Conservation (phyloP, 306 rosid species). For the Cucurbita maxima region DNA sequence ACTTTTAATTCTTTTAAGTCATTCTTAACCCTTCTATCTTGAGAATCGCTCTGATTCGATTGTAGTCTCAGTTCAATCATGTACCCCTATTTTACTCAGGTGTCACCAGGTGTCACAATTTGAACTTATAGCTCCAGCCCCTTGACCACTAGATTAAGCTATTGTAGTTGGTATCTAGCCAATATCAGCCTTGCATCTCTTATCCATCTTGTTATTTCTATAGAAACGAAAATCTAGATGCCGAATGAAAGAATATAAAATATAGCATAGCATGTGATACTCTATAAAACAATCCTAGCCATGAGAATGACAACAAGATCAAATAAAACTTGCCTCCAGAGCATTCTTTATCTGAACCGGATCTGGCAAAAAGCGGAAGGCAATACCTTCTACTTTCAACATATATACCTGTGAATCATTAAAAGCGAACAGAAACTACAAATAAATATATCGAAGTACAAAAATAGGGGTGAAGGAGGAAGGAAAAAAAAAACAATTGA, state of each 20-base stretch:
- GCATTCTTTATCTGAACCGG: constrained; percentile 89
- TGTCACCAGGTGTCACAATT: not conserved
- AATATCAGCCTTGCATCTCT: not conserved
- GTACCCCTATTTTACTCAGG: too few relatives aligned
- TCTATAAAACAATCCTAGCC: not conserved
- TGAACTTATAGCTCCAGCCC: not conserved
- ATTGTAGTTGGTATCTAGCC: not conserved
- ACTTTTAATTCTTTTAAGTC: too few relatives aligned
- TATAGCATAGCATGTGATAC: not conserved
- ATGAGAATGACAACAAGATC: not conserved
- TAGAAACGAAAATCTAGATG: not conserved
- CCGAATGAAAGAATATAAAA: not conserved
- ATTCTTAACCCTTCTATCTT: too few relatives aligned
- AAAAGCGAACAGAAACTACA: not conserved
- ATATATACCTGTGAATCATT: constrained; percentile 48
- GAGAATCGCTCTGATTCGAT: too few relatives aligned
- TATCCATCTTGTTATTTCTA: not conserved
- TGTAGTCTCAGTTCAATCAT: too few relatives aligned
- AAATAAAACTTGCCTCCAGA: constrained; percentile 48
- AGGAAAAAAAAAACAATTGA: not conserved
- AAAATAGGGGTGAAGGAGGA: not conserved
- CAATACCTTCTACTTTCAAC: constrained; percentile 98
- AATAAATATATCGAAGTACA: not conserved
- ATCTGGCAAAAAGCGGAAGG: constrained; percentile 88
- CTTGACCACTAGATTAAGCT: not conserved